Evolutionary conservation across 108 stramenopile genomes (phyloP), one percentile per base, ranked within the genome.

Genomic region (Ochromonas danica): DNA sequence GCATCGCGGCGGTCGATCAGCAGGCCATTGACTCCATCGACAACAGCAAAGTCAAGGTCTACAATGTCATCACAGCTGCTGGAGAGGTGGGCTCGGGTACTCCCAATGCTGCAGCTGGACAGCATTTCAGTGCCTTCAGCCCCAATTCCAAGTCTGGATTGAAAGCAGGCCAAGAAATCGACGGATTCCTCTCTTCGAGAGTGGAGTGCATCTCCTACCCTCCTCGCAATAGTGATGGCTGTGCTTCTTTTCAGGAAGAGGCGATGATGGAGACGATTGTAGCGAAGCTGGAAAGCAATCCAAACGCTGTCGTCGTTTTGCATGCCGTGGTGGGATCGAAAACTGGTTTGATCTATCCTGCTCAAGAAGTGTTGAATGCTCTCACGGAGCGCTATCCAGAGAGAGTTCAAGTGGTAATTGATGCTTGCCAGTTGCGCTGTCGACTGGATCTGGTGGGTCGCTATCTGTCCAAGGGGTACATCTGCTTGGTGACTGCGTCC

Each of bases 341-440:
- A 70, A 70, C 67, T 14, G 67, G 67, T 40, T 70, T 70, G 22
- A 22, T 70, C 22, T 70, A 70, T 42, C 67, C 67, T 14, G 6
- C 67, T 22, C 6, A 40, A 38, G 14, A 38, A 40, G 22, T 22
- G 22, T 14, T 70, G 14, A 22, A 70, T 40, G 6, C 22, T 14
- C 22, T 42, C 6, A 38, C 36, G 22, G 14, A 70, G 22, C 14
- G 22, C 6, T 70, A 14, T 70, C 6, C 6, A 14, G 41, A 70
- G 6, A 6, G 22, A 40, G 22, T 70, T 14, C 6, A 14, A 14
- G 22, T 70, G 6, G 67, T 22, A 14, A 42, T 70, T 38, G 67
- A 70, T 70, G 67, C 67, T 14, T 70, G 67, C 41, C 67, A 70
- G 67, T 42, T 70, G 67, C 67, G 67, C 22, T 70, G 67, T 22